phyloP scores from a whole-genome alignment of 441 rosid species.

The Raphanus hybrid region DNA sequence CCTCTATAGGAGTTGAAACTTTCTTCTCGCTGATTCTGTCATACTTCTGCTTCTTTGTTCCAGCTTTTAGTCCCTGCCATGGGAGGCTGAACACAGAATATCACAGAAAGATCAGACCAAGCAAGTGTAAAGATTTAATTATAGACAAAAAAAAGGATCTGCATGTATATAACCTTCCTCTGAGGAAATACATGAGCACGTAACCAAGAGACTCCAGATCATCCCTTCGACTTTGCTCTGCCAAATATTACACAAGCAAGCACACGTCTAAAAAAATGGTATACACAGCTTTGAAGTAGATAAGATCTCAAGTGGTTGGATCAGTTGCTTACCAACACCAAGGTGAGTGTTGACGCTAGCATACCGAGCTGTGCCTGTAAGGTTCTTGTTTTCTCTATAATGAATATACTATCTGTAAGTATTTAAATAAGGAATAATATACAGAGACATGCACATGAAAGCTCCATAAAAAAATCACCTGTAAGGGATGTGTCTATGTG shows the following conservation, averaged over 20 bases:
- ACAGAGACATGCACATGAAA: conserved; percentile 19
- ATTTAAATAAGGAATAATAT: background rate
- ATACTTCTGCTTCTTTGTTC: conserved; percentile 73
- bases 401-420: conserved; percentile 19
- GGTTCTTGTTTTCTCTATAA: conserved; percentile 83
- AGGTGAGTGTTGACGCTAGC: conserved; percentile 94
- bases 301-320: conserved; percentile 13
- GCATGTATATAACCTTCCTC: conserved; percentile 70
- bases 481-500: conserved; percentile 97
- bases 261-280: background rate
- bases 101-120: conserved; percentile 15
- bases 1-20: conserved; percentile 77
- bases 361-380: conserved; percentile 95
- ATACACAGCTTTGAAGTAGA: conserved; percentile 18
- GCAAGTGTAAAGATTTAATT: conserved; percentile 10
- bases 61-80: conserved; percentile 76
- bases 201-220: conserved; percentile 94
- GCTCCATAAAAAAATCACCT: conserved; percentile 52
- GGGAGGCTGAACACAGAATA: conserved; percentile 56
- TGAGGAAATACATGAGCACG: conserved; percentile 83
- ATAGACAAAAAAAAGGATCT: conserved; percentile 5
- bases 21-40: conserved; percentile 77
- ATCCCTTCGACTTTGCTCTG: conserved; percentile 97
- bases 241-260: background rate
- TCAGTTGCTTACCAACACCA: conserved; percentile 70